Conservation (phyloP, 352 stramenopile species). For the Globisporangium abappressorium region DNA sequence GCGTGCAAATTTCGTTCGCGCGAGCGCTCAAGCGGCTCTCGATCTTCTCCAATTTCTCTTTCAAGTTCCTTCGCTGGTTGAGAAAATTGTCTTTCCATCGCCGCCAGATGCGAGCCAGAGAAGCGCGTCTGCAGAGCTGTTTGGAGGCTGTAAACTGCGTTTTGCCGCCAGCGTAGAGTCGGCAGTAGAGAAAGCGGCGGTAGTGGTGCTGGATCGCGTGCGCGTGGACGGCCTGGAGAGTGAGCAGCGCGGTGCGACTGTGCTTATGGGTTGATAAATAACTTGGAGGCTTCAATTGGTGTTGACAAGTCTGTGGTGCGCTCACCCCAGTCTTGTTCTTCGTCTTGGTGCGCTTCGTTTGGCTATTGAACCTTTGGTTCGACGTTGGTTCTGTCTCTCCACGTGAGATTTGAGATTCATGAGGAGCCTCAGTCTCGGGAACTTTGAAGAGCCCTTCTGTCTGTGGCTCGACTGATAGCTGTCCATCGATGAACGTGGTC, state of each 20-base stretch:
- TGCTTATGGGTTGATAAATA: background rate
- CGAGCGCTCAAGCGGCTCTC: background rate
- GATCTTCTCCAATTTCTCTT: background rate
- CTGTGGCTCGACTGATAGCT: background rate
- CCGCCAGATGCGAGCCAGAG: background rate
- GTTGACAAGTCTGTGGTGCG: no score
- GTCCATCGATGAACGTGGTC: background rate
- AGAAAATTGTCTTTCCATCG: background rate
- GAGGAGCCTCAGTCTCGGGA: background rate
- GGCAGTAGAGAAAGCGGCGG: conserved; percentile 24
- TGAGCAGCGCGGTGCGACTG: conserved; percentile 18
- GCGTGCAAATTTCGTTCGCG: background rate
- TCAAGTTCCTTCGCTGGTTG: background rate
- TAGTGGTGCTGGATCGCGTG: conserved; percentile 23
- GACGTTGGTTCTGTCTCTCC: background rate
- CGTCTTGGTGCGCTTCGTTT: no score
- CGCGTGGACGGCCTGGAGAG: conserved; percentile 22
- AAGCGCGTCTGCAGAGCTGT: conserved; percentile 9
- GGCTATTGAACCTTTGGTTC: background rate
- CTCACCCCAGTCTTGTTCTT: no score
- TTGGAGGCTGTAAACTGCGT: conserved; percentile 22
- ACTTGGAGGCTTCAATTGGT: background rate
- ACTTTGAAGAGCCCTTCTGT: background rate
- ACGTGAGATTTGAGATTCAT: background rate
- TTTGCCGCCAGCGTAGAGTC: conserved; percentile 5